Evolutionary conservation across 2,329 filamentous ascomycete genomes (phyloP).

Genomic region (Trichoderma sp.): DNA sequence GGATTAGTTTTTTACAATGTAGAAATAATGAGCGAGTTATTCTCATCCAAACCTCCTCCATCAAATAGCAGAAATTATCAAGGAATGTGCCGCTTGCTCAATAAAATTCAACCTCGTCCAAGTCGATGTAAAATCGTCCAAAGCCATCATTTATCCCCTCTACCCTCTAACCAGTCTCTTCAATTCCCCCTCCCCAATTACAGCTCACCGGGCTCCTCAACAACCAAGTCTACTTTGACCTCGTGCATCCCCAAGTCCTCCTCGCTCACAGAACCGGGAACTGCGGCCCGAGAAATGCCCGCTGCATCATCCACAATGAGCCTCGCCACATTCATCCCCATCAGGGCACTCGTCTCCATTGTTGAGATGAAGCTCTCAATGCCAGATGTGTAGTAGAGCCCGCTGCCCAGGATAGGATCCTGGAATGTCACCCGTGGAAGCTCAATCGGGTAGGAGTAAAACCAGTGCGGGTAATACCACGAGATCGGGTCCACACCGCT

Average conservation of each 20-base stretch:
- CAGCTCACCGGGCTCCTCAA: conserved; percentile 10
- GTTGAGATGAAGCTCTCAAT: conserved; percentile 95
- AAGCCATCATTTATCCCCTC: background rate
- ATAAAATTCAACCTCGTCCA: background rate
- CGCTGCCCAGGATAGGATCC: conserved; percentile 64
- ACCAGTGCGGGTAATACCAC: conserved; percentile 75
- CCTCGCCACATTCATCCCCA: conserved; percentile 80
- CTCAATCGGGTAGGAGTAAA: conserved; percentile 82
- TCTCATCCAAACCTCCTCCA: background rate
- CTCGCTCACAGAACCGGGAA: conserved; percentile 2
- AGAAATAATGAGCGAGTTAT: background rate
- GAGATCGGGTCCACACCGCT: conserved; percentile 53
- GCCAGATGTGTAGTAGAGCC: conserved; percentile 68
- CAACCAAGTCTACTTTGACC: background rate
- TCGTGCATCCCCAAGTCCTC: background rate
- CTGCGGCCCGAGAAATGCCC: conserved; percentile 24
- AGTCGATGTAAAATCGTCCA: background rate
- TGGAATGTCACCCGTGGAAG: conserved; percentile 87
- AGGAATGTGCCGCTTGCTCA: conserved; percentile 4
- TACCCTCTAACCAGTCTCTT: background rate
- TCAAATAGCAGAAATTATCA: background rate
- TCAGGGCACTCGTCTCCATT: conserved; percentile 93
- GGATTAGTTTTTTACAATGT: background rate
- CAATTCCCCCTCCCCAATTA: background rate
- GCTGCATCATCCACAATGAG: conserved; percentile 62